These are phyloP conservation scores for Haplographium delicatum DNA, from an alignment of 495 filamentous ascomycete species.

Conservation along the genomic window DNA sequence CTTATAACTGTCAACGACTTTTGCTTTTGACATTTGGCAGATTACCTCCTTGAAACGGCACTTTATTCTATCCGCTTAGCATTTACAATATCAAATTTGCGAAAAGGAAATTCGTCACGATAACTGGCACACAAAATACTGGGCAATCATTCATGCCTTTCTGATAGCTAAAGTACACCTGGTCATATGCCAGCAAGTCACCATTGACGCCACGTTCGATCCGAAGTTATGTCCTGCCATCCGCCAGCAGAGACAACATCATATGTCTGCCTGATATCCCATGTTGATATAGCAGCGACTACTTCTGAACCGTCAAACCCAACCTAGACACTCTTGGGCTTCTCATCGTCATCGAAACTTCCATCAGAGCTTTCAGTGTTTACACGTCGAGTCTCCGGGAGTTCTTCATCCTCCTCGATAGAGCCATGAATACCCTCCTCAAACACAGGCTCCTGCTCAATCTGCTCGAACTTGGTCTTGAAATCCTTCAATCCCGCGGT, in stretches of 20 bases:
- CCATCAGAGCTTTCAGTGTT: slow-evolving; percentile 48
- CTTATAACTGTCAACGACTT: no score
- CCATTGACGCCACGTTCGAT: slow-evolving; percentile 15
- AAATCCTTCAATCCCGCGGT: slow-evolving; percentile 57
- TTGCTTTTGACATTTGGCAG: no score
- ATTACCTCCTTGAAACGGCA: neutral
- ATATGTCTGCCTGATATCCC: slow-evolving; percentile 19
- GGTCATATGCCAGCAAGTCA: slow-evolving; percentile 23
- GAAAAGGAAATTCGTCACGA: neutral
- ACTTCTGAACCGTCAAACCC: slow-evolving; percentile 8
- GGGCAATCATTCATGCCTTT: slow-evolving; percentile 26
- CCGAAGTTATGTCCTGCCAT: slow-evolving; percentile 19
- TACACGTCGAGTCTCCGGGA: slow-evolving; percentile 27
- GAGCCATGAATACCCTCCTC: slow-evolving; percentile 74
- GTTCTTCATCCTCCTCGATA: slow-evolving; percentile 39
- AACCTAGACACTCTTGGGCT: slow-evolving; percentile 30
- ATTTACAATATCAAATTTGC: neutral
- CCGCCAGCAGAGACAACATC: slow-evolving; percentile 21
- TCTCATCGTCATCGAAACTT: slow-evolving; percentile 38
- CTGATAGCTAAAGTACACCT: slow-evolving; percentile 26
- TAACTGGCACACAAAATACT: slow-evolving; percentile 11
- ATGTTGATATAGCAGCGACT: slow-evolving; percentile 13
- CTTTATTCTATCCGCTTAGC: no score
- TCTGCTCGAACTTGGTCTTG: slow-evolving; percentile 85
- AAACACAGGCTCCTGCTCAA: slow-evolving; percentile 81